Percentiles rank a stretch among this genome's conserved stretches.
These are phyloP conservation scores for sorghum (Sorghum bicolor) DNA, from an alignment of 176 grass and related monocot species.

Conservation along the genomic window DNA sequence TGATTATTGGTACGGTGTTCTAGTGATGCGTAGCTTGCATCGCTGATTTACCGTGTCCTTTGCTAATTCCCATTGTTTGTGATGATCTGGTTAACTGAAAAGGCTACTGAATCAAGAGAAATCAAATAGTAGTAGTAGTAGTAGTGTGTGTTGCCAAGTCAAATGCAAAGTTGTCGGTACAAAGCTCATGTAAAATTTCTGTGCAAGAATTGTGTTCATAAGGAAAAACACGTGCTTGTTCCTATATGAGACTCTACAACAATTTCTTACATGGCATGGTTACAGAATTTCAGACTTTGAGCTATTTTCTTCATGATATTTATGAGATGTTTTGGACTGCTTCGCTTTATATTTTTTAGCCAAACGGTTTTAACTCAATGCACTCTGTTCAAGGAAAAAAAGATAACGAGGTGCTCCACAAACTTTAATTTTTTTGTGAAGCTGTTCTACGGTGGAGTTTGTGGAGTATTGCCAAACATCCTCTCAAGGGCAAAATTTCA, in stretches of 20 bases:
- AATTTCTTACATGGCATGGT: not conserved
- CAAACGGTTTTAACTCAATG: too few species aligned
- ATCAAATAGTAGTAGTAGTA: not conserved
- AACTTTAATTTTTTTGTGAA: too few species aligned
- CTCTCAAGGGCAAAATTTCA: not conserved
- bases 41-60: constrained; percentile 13
- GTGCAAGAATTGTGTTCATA: not conserved
- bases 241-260: not conserved
- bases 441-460: too few species aligned
- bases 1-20: not conserved
- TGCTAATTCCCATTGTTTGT: constrained; percentile 46
- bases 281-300: not conserved
- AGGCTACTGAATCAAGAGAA: not conserved
- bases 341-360: too few species aligned
- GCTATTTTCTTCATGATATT: not conserved
- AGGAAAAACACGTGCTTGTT: not conserved
- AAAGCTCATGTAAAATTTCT: not conserved
- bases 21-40: not conserved
- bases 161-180: not conserved
- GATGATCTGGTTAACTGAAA: constrained; percentile 25
- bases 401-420: too few species aligned
- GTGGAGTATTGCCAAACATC: too few species aligned
- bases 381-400: too few species aligned
- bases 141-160: not conserved
- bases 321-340: too few species aligned